Conservation (phyloP, 805 yeast species). For the Candida peoriensis region DNA sequence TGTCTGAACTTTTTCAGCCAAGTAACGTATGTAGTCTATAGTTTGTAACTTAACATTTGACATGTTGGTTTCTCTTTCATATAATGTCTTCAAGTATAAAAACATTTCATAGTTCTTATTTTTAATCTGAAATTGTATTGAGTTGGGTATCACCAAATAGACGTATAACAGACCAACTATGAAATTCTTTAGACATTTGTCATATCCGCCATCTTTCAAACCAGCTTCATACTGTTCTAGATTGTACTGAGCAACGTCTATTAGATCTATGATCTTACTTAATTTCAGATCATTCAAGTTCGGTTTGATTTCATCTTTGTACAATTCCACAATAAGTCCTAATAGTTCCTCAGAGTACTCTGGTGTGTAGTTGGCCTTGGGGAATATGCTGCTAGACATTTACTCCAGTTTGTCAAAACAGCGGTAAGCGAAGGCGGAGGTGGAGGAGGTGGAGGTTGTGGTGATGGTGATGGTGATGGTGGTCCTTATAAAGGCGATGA, state of each 20-base stretch:
- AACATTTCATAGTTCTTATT: constrained; percentile 35
- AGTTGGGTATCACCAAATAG: constrained; percentile 33
- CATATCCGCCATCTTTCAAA: constrained; percentile 14
- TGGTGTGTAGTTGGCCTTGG: constrained; percentile 27
- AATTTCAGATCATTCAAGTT: constrained; percentile 27
- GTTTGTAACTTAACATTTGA: constrained; percentile 34
- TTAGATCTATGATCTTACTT: constrained; percentile 30
- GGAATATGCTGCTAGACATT: constrained; percentile 5
- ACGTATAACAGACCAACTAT: constrained; percentile 34
- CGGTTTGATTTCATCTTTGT: constrained; percentile 29
- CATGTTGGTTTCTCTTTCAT: constrained; percentile 34
- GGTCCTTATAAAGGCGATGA: no score
- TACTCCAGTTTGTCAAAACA: no score
- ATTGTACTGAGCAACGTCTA: constrained; percentile 31
- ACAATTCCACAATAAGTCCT: constrained; percentile 24
- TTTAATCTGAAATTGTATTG: constrained; percentile 35
- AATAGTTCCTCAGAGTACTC: constrained; percentile 35
- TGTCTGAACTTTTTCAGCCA: constrained; percentile 15
- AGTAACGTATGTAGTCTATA: constrained; percentile 26
- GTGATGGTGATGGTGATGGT: not conserved
- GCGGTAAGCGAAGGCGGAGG: no score
- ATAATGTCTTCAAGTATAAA: constrained; percentile 29
- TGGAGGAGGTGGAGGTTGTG: no score
- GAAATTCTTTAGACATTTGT: constrained; percentile 28
- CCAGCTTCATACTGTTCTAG: constrained; percentile 27